phyloP scores from a whole-genome alignment of 371 early-diverging fungal genomes.

The Encephalitozoon romaleae region DNA sequence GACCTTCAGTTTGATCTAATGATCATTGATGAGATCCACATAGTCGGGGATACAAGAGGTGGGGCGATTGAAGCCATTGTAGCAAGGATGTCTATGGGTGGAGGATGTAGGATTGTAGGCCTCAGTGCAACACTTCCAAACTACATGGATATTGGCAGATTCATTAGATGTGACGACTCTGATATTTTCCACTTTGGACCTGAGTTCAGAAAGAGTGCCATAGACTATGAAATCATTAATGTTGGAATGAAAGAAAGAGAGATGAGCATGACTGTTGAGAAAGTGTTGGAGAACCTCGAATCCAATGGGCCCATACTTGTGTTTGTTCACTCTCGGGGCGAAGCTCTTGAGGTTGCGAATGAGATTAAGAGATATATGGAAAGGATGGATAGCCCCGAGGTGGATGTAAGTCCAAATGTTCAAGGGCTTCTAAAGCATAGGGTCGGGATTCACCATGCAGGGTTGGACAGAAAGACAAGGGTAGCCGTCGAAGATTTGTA shows the following conservation, averaged over 20 bases:
- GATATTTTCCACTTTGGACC: constrained; percentile 43
- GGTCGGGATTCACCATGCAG: constrained; percentile 35
- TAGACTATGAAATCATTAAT: constrained; percentile 25
- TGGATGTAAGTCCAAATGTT: not conserved
- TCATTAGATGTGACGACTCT: constrained; percentile 3
- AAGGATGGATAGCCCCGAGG: not conserved
- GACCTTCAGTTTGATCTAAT: constrained; percentile 11
- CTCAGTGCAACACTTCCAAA: constrained; percentile 45
- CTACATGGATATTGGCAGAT: constrained; percentile 30
- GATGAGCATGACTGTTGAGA: not conserved
- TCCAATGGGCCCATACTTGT: constrained; percentile 1
- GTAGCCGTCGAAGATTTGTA: constrained; percentile 21
- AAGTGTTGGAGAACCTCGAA: constrained; percentile 2
- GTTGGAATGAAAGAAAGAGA: constrained; percentile 12
- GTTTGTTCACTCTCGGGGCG: constrained; percentile 30
- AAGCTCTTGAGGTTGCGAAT: constrained; percentile 9
- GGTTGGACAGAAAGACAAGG: constrained; percentile 17
- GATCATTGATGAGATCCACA: constrained; percentile 47
- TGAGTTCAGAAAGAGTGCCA: constrained; percentile 10
- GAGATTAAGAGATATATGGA: not conserved
- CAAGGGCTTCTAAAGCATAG: constrained; percentile 8
- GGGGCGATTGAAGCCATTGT: constrained; percentile 29
- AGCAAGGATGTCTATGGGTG: not conserved
- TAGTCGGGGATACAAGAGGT: constrained; percentile 30
- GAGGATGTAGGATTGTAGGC: constrained; percentile 26